These are phyloP conservation scores for Syncephalis plumigaleata DNA, from an alignment of 371 early-diverging fungal species.

Conservation along the genomic window DNA sequence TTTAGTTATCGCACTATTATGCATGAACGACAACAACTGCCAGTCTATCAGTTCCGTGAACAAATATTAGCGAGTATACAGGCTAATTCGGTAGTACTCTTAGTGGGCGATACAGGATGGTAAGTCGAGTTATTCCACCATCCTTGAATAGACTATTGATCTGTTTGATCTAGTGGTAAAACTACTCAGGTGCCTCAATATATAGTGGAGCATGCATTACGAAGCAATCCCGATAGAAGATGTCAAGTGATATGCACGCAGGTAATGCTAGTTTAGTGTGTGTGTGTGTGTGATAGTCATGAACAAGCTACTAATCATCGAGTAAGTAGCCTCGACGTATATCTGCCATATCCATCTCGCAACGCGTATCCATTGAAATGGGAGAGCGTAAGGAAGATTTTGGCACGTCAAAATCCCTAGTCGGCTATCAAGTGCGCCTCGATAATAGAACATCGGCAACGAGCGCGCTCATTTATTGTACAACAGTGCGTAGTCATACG, in stretches of 20 bases:
- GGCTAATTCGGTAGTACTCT: constrained; percentile 43
- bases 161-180: constrained; percentile 51
- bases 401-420: constrained; percentile 29
- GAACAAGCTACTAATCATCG: constrained; percentile 1
- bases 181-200: constrained; percentile 86
- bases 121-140: constrained; percentile 9
- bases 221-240: constrained; percentile 14
- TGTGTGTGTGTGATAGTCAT: too few relatives aligned
- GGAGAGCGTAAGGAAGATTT: constrained; percentile 30
- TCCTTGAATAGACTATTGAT: constrained; percentile 14
- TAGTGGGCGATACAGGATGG: constrained; percentile 85
- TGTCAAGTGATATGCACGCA: constrained; percentile 76
- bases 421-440: constrained; percentile 77
- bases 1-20: constrained; percentile 12
- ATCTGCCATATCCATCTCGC: constrained; percentile 83
- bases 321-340: constrained; percentile 61
- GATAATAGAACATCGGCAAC: constrained; percentile 33
- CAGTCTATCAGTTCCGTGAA: constrained; percentile 34
- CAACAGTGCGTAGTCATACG: constrained; percentile 28
- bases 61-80: constrained; percentile 29
- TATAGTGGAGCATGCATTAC: constrained; percentile 42
- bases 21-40: constrained; percentile 34
- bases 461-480: constrained; percentile 51
- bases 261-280: too few relatives aligned
- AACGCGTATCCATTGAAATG: constrained; percentile 71